Percentiles rank a stretch among this genome's conserved stretches.
Evolutionary conservation across 1,284 basidiomycete species (phyloP).

Genomic region (Puccinia triticina): DNA sequence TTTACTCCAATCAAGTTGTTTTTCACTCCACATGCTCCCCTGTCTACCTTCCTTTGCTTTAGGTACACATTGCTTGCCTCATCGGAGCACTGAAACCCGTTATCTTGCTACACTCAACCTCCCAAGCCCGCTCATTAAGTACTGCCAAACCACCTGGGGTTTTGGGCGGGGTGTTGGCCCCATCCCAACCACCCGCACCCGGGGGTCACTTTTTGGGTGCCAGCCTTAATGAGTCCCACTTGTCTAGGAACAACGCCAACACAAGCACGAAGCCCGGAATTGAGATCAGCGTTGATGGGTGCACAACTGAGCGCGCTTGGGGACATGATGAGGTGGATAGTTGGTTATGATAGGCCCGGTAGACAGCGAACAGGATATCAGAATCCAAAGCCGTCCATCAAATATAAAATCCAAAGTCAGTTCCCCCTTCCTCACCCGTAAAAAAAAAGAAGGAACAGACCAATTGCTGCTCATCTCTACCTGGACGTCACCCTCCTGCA

Average conservation of each 20-base stretch:
- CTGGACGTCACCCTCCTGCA: constrained; percentile 52
- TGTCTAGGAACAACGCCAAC: constrained; percentile 57
- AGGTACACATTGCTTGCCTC: too few relatives aligned
- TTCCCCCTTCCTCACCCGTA: constrained; percentile 54
- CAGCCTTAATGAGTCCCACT: constrained; percentile 56
- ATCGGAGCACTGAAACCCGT: too few relatives aligned
- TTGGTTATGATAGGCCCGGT: constrained; percentile 65
- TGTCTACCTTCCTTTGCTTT: too few relatives aligned
- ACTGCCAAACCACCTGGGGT: too few relatives aligned
- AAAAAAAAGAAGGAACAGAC: constrained; percentile 19
- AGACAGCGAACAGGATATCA: constrained; percentile 65
- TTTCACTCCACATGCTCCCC: too few relatives aligned
- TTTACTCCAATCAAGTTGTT: too few relatives aligned
- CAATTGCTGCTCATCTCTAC: constrained; percentile 57
- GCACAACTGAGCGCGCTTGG: constrained; percentile 56
- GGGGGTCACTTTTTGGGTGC: too few relatives aligned
- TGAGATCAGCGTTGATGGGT: constrained; percentile 60
- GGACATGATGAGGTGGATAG: constrained; percentile 62
- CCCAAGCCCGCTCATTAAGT: too few relatives aligned
- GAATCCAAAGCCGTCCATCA: constrained; percentile 62
- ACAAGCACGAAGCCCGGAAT: constrained; percentile 62
- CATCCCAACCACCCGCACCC: too few relatives aligned
- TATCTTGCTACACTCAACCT: too few relatives aligned
- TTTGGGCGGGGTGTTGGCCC: too few relatives aligned
- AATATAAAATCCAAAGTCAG: constrained; percentile 32